Conservation (phyloP, 139 green algal genomes). For the Chlamydomonas applanata region DNA sequence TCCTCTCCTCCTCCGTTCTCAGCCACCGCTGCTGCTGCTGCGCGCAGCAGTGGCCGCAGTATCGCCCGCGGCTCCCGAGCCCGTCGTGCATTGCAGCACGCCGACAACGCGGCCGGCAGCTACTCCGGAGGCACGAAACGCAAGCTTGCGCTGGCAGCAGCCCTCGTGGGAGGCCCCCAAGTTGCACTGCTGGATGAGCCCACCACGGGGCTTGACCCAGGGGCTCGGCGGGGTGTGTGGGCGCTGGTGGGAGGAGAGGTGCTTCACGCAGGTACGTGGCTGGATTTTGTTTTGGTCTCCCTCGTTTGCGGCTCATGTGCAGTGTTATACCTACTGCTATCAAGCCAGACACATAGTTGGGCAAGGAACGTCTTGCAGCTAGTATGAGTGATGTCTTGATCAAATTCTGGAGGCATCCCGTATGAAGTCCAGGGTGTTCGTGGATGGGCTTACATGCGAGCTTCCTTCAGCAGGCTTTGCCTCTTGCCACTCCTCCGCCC, state of each 20-base stretch:
- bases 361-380: too few species aligned
- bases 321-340: too few species aligned
- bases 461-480: too few species aligned
- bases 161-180: conserved; percentile 62
- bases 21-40: too few species aligned
- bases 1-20: too few species aligned
- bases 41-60: too few species aligned
- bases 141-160: conserved; percentile 71
- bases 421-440: too few species aligned
- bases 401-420: too few species aligned
- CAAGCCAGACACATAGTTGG: too few species aligned
- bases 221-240: conserved; percentile 50
- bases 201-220: conserved; percentile 65
- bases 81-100: background rate
- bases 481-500: too few species aligned
- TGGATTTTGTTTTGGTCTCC: background rate
- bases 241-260: conserved; percentile 32
- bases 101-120: conserved; percentile 29
- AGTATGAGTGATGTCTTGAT: background rate
- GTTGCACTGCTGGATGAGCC: conserved; percentile 82
- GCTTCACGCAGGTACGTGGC: conserved; percentile 13
- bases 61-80: too few species aligned
- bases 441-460: too few species aligned
- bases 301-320: background rate
- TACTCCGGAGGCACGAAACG: conserved; percentile 73